Evolutionary conservation across 768 basidiomycete species (phyloP).

Genomic region (Boletus rufocinnamomeus): DNA sequence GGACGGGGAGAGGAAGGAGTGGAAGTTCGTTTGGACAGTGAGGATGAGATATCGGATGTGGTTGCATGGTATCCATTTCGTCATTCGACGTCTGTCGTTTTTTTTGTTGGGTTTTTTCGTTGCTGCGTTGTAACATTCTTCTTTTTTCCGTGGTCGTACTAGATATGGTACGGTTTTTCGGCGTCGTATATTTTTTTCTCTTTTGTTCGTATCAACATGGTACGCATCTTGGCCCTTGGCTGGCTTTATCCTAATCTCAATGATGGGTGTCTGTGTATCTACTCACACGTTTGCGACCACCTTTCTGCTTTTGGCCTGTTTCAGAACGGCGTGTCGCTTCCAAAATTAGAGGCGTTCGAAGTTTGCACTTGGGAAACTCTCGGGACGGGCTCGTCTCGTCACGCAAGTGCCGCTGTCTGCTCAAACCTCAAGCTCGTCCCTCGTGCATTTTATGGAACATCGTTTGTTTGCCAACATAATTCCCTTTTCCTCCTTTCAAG

Average conservation of each 20-base stretch:
- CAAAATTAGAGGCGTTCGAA: not conserved
- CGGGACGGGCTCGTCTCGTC: not conserved
- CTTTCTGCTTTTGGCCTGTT: not conserved
- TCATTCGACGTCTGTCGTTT: slow-evolving; percentile 29
- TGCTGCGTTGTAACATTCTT: not conserved
- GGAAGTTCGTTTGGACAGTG: slow-evolving; percentile 31
- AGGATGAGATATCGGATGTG: slow-evolving; percentile 3
- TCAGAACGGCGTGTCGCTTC: too few species aligned
- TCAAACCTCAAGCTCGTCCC: not conserved
- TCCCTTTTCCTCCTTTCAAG: not conserved
- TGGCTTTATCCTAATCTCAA: not conserved
- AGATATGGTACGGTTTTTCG: not conserved
- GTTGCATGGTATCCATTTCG: slow-evolving; percentile 15
- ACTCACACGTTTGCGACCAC: too few species aligned
- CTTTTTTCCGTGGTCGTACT: not conserved
- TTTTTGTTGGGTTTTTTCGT: not conserved
- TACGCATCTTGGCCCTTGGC: not conserved
- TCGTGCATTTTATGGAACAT: not conserved
- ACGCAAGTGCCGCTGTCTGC: not conserved
- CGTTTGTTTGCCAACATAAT: not conserved
- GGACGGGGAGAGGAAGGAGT: slow-evolving; percentile 29
- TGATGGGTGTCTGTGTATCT: too few species aligned
- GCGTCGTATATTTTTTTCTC: not conserved
- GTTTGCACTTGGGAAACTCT: not conserved
- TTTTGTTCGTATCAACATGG: not conserved